Evolutionary conservation across 2,329 filamentous ascomycete genomes (phyloP).

Genomic region (Sclerotinia glacialis): DNA sequence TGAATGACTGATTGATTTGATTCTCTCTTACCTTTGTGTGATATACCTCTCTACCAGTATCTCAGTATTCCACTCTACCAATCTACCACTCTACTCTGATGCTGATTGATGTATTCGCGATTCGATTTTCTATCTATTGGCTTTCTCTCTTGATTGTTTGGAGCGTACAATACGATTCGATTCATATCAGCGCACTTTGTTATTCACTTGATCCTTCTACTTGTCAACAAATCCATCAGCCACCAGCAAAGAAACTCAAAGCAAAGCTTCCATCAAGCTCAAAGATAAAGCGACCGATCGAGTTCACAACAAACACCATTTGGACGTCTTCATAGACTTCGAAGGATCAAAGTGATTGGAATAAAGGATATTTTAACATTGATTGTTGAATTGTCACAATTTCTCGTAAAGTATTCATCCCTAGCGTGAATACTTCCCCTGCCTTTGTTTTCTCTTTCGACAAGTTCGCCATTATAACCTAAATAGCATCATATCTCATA

Average conservation of each 20-base stretch:
- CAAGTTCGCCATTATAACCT: slow-evolving; percentile 1
- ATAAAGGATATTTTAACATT: not conserved
- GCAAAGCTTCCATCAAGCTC: not conserved
- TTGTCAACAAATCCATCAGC: not conserved
- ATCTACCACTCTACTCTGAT: too few relatives aligned
- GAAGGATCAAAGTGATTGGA: not conserved
- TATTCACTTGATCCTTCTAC: too few relatives aligned
- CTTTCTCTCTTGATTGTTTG: too few relatives aligned
- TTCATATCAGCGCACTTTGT: too few relatives aligned
- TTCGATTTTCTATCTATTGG: too few relatives aligned
- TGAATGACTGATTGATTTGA: too few relatives aligned
- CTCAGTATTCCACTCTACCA: too few relatives aligned
- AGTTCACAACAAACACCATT: not conserved
- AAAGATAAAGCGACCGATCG: not conserved
- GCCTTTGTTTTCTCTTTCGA: not conserved
- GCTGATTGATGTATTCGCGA: too few relatives aligned
- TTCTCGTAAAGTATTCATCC: not conserved
- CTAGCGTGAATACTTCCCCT: not conserved
- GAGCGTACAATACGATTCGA: too few relatives aligned
- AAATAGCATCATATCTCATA: not conserved
- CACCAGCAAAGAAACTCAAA: not conserved
- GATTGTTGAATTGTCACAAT: not conserved
- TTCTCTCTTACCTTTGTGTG: too few relatives aligned
- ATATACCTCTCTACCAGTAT: too few relatives aligned
- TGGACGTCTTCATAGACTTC: not conserved